phyloP scores from a whole-genome alignment of 495 filamentous ascomycete genomes.

The Letharia columbiana region DNA sequence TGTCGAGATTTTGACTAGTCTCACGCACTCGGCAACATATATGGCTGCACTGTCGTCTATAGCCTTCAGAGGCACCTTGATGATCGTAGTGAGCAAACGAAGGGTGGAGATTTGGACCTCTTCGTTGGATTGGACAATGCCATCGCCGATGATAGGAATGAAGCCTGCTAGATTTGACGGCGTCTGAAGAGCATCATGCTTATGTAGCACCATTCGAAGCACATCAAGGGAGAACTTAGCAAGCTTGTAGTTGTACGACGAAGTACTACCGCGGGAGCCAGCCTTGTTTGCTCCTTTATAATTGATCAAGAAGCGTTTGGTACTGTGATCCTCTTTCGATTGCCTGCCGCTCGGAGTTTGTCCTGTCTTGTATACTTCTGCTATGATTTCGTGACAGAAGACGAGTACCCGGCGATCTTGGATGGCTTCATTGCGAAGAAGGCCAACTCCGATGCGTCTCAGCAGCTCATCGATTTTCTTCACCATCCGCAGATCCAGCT shows the following conservation, averaged over 20 bases:
- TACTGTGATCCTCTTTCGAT: constrained; percentile 46
- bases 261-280: constrained; percentile 54
- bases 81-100: constrained; percentile 71
- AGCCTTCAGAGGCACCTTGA: constrained; percentile 68
- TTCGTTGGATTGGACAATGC: constrained; percentile 71
- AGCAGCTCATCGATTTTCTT: constrained; percentile 88
- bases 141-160: constrained; percentile 79
- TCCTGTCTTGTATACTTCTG: constrained; percentile 64
- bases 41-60: constrained; percentile 61
- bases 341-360: constrained; percentile 33
- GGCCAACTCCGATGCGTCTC: constrained; percentile 69
- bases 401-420: constrained; percentile 69
- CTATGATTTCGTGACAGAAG: constrained; percentile 89
- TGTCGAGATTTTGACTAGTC: constrained; percentile 64
- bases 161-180: constrained; percentile 73
- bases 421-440: constrained; percentile 68
- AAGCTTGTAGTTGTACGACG: constrained; percentile 74
- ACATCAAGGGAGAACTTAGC: constrained; percentile 80
- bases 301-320: constrained; percentile 67
- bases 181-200: constrained; percentile 69
- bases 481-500: constrained; percentile 65
- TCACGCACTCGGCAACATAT: constrained; percentile 75
- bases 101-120: constrained; percentile 83
- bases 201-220: constrained; percentile 68
- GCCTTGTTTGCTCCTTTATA: constrained; percentile 62